phyloP scores from a whole-genome alignment of 2,329 filamentous ascomycete species.

The Phialophora tarda region DNA sequence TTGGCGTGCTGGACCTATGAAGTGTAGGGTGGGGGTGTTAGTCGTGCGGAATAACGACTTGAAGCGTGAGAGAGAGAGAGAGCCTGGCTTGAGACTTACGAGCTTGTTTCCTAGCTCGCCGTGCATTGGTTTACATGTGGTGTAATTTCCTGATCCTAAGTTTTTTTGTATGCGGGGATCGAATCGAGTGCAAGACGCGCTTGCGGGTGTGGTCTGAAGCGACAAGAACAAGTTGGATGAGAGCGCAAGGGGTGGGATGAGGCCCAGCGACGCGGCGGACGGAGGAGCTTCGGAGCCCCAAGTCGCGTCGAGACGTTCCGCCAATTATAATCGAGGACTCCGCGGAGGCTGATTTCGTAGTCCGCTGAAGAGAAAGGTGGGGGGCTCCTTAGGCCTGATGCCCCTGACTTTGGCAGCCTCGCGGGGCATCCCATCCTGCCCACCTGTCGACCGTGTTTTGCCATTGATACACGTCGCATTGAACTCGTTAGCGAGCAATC shows the following conservation, averaged over 20 bases:
- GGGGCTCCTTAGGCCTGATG: neutral
- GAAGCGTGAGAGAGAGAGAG: neutral
- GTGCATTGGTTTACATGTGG: constrained; percentile 69
- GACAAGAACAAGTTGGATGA: neutral
- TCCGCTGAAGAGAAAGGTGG: too few species aligned
- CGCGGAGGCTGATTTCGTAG: too few species aligned
- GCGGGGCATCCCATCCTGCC: too few species aligned
- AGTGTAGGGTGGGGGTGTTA: neutral
- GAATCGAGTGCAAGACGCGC: too few species aligned
- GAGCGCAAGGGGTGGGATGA: neutral
- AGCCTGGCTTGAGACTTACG: constrained; percentile 56
- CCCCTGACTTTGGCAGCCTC: neutral
- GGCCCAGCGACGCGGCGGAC: neutral
- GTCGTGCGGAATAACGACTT: too few species aligned
- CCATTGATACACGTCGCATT: too few species aligned
- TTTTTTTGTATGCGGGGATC: too few species aligned
- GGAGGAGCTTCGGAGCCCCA: neutral
- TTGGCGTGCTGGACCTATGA: constrained; percentile 90
- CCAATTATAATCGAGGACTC: neutral
- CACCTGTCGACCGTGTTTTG: too few species aligned
- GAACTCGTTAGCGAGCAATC: too few species aligned
- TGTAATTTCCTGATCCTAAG: neutral
- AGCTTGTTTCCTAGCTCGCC: constrained; percentile 86
- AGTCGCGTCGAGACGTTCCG: constrained; percentile 2
- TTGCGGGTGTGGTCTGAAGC: neutral